Percentiles rank a stretch among this genome's conserved stretches.
These are phyloP conservation scores for Verticillium dahliae DNA, from an alignment of 2,329 filamentous ascomycete genomes.

Conservation along the genomic window DNA sequence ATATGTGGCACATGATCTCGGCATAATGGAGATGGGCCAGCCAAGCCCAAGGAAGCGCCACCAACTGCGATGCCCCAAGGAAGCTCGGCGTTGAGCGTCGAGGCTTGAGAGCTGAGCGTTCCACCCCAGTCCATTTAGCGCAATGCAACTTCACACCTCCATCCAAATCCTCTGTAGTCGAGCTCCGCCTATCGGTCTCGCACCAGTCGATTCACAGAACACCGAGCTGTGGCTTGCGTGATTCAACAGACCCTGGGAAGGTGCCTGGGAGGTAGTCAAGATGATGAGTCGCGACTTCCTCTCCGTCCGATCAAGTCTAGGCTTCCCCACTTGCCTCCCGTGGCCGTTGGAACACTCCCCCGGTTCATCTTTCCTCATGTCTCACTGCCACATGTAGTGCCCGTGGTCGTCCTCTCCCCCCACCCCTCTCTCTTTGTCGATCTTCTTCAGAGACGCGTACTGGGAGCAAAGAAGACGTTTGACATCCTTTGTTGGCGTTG, in stretches of 20 bases:
- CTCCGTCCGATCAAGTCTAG: not conserved
- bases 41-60: not conserved
- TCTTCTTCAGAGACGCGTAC: not conserved
- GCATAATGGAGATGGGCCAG: not conserved
- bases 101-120: not conserved
- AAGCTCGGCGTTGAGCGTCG: not conserved
- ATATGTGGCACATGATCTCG: not conserved
- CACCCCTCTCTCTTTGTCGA: not conserved
- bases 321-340: not conserved
- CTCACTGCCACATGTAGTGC: conserved; percentile 1
- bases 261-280: not conserved
- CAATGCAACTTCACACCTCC: not conserved
- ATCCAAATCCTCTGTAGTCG: not conserved
- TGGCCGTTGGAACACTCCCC: not conserved
- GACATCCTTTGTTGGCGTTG: not conserved
- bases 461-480: not conserved
- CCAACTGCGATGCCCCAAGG: not conserved
- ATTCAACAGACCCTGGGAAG: not conserved
- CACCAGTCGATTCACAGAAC: not conserved
- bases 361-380: not conserved
- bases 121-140: not conserved
- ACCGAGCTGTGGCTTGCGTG: not conserved
- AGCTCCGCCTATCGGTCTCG: not conserved
- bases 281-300: not conserved
- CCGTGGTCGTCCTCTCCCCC: not conserved